Evolutionary conservation across 1,284 basidiomycete species (phyloP), one percentile per base, ranked within the genome.

Genomic region (Somion occarium): DNA sequence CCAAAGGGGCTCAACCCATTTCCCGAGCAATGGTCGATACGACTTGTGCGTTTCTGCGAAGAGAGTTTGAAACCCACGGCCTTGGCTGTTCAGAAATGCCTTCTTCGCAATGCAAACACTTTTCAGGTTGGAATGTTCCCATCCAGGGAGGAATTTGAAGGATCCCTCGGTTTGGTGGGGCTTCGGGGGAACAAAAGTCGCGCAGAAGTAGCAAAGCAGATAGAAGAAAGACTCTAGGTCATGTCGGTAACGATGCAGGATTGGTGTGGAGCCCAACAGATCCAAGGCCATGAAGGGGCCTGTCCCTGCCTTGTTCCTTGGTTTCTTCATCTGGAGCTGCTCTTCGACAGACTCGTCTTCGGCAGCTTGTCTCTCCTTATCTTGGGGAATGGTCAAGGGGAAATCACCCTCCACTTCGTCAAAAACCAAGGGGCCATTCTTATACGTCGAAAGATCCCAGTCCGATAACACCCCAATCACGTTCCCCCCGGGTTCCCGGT

Each of bases 221-320:
- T 13, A 50, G 25, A 51, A 51, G 37, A 47, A 46, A 3, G 49
- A 51, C 38, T 51, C 44, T 5, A 51, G 13, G 44, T 51, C 49
- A 24, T 46, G 34, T n/a, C 27, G 49, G 24, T 39, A 47, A 5
- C 15, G 7, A 13, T 45, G 50, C n/a, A 38, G 24, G 19, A 18
- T 44, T 5, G 19, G 2, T 7, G 9, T 25, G 13, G 12, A 11
- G 2, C n/a, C 9, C 13, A 43, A 3, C 12, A 66, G 55, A 34
- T 64, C 60, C 1, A 50, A 20, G n/a, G 64, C 62, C 61, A 65
- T 63, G 54, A 61, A 67, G 15, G 64, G 62, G 3, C 52, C 37
- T 1, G 62, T 64, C n/a, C 62, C 61, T 3, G 61, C 65, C 5
- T 59, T 59, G 20, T 62, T 37, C 24, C 25, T 7, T 15, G 30